Evolutionary conservation across 371 early-diverging fungal genomes (phyloP).

Genomic region (Syncephalis plumigaleata): DNA sequence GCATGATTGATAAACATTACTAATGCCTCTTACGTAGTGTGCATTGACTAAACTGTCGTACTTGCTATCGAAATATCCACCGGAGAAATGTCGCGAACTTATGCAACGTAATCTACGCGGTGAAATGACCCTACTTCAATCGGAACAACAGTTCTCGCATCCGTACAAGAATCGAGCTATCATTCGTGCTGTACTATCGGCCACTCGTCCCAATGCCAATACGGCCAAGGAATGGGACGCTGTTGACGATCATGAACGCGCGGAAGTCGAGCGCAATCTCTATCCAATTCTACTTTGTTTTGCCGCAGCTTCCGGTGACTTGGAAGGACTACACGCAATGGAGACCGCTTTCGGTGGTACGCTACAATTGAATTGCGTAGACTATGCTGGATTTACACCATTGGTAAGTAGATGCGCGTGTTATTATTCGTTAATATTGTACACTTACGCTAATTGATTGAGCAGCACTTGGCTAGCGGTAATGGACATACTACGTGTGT

Average conservation of each 20-base stretch:
- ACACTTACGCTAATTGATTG: not conserved
- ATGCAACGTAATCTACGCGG: constrained; percentile 81
- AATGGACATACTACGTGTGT: constrained; percentile 53
- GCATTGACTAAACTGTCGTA: constrained; percentile 91
- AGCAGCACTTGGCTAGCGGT: constrained; percentile 61
- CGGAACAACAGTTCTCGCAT: constrained; percentile 34
- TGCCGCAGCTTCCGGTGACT: constrained; percentile 69
- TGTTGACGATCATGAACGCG: constrained; percentile 30
- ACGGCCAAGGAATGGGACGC: constrained; percentile 8
- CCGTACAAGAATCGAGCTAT: constrained; percentile 1
- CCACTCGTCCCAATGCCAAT: not conserved
- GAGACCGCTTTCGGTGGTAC: constrained; percentile 16
- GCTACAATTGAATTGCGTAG: constrained; percentile 52
- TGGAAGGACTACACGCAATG: constrained; percentile 52
- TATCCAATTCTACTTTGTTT: constrained; percentile 77
- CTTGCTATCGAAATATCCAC: constrained; percentile 48
- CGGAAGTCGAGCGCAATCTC: constrained; percentile 51
- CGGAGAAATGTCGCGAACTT: constrained; percentile 51
- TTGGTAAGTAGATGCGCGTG: constrained; percentile 11
- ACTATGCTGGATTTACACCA: constrained; percentile 76
- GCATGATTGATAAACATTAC: too few relatives aligned
- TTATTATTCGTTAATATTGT: not conserved
- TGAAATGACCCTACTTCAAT: constrained; percentile 62
- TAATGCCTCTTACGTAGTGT: too few relatives aligned
- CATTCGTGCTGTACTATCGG: not conserved